phyloP scores from a whole-genome alignment of 2,329 filamentous ascomycete genomes.

The Tympanopsis confertula region DNA sequence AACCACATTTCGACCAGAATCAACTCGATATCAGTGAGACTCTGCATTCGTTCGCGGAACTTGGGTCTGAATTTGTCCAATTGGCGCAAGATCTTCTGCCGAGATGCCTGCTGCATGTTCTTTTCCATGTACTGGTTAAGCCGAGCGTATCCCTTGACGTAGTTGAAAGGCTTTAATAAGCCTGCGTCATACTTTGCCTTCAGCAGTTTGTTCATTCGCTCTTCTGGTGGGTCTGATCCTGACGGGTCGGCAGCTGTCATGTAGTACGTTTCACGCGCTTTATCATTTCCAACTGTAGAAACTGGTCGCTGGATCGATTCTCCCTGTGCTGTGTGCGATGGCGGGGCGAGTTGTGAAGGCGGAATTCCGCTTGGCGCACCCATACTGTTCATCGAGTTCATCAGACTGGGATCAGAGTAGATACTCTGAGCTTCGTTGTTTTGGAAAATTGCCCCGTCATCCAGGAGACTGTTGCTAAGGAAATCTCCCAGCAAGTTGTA shows the following conservation, averaged over 20 bases:
- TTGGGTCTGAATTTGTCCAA: slow-evolving; percentile 89
- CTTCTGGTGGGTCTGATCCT: slow-evolving; percentile 73
- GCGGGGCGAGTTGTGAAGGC: not conserved
- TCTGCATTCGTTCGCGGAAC: slow-evolving; percentile 89
- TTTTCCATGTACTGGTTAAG: slow-evolving; percentile 85
- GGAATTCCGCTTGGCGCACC: not conserved
- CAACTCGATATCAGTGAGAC: slow-evolving; percentile 83
- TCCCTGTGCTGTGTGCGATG: not conserved
- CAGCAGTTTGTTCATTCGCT: slow-evolving; percentile 87
- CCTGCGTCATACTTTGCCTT: slow-evolving; percentile 94
- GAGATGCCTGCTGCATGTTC: slow-evolving; percentile 69
- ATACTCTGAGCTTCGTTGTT: not conserved
- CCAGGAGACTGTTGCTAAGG: slow-evolving; percentile 78
- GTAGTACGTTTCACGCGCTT: slow-evolving; percentile 73
- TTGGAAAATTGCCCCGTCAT: slow-evolving; percentile 43
- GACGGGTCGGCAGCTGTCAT: slow-evolving; percentile 92
- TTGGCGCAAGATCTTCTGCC: slow-evolving; percentile 83
- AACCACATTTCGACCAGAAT: slow-evolving; percentile 99
- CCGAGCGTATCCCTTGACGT: slow-evolving; percentile 87
- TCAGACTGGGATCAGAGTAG: not conserved
- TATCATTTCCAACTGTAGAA: slow-evolving; percentile 17
- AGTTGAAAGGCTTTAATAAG: slow-evolving; percentile 92
- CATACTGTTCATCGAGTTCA: not conserved
- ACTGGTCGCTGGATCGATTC: not conserved
- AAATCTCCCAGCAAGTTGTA: slow-evolving; percentile 97